Evolutionary conservation across 2,329 filamentous ascomycete species (phyloP).

Genomic region (Fusarium foetens): DNA sequence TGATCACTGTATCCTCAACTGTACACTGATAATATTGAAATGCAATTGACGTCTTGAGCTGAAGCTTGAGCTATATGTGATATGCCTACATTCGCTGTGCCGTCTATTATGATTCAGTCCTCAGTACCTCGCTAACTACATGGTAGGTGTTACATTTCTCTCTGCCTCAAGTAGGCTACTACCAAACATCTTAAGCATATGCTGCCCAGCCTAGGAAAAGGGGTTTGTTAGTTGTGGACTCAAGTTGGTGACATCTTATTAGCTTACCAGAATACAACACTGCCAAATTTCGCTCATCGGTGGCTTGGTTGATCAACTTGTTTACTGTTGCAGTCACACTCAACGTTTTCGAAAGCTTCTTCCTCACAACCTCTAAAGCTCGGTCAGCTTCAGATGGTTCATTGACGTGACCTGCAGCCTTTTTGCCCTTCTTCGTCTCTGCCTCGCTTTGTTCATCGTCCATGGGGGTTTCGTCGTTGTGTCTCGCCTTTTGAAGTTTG

Average conservation of each 20-base stretch:
- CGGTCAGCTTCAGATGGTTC: conserved; percentile 83
- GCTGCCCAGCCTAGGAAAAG: conserved; percentile 55
- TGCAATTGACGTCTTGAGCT: not conserved
- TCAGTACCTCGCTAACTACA: not conserved
- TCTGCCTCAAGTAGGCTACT: not conserved
- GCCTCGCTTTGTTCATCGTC: conserved; percentile 54
- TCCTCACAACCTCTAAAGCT: conserved; percentile 90
- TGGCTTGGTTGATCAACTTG: conserved; percentile 94
- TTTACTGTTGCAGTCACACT: conserved; percentile 97
- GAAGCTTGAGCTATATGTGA: not conserved
- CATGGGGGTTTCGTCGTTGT: conserved; percentile 55
- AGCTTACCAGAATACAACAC: conserved; percentile 82
- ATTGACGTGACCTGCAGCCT: conserved; percentile 55
- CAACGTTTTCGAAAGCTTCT: conserved; percentile 93
- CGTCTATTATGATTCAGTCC: not conserved
- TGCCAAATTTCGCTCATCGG: conserved; percentile 90
- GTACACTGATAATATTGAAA: not conserved
- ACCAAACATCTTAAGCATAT: conserved; percentile 51
- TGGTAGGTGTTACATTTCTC: not conserved
- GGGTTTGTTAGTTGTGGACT: conserved; percentile 34
- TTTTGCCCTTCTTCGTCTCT: conserved; percentile 54
- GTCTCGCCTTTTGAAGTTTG: conserved; percentile 71
- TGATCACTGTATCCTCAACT: not conserved
- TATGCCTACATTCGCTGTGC: not conserved
- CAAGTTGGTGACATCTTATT: not conserved